These are phyloP conservation scores for Metarhizium robertsii DNA, from an alignment of 2,329 filamentous ascomycete species.

Conservation along the genomic window DNA sequence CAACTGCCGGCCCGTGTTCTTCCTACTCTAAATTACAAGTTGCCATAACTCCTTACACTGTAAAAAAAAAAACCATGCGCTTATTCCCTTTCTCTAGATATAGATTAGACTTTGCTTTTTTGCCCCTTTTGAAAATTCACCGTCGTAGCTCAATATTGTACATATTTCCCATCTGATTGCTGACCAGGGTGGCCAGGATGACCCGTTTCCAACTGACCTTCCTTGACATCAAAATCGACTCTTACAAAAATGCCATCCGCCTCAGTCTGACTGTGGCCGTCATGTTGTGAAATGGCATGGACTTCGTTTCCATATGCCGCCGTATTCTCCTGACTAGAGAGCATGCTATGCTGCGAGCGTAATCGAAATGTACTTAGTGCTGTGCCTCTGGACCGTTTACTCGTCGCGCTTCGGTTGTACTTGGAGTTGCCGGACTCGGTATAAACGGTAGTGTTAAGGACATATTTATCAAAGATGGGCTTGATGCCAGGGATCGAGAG, in stretches of 20 bases:
- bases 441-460: slow-evolving; percentile 17
- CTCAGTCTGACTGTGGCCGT: slow-evolving; percentile 17
- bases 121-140: too few species aligned
- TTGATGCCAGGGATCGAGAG: slow-evolving; percentile 41
- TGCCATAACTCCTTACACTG: too few species aligned
- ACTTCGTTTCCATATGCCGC: slow-evolving; percentile 14
- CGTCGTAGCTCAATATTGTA: background rate
- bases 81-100: too few species aligned
- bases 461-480: slow-evolving; percentile 30
- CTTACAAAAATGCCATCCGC: slow-evolving; percentile 20
- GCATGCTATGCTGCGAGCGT: slow-evolving; percentile 18
- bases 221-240: slow-evolving; percentile 26
- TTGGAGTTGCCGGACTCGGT: slow-evolving; percentile 13
- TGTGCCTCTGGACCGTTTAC: slow-evolving; percentile 15
- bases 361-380: slow-evolving; percentile 20
- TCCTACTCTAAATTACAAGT: too few species aligned
- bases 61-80: too few species aligned
- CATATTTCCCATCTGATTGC: background rate
- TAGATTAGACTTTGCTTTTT: too few species aligned
- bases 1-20: too few species aligned
- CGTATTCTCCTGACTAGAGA: slow-evolving; percentile 17
- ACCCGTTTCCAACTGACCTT: slow-evolving; percentile 5
- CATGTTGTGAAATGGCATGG: slow-evolving; percentile 13
- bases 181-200: background rate
- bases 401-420: slow-evolving; percentile 11